These are phyloP conservation scores for Rhodotorula graminis DNA, from an alignment of 768 basidiomycete genomes.

Conservation along the genomic window DNA sequence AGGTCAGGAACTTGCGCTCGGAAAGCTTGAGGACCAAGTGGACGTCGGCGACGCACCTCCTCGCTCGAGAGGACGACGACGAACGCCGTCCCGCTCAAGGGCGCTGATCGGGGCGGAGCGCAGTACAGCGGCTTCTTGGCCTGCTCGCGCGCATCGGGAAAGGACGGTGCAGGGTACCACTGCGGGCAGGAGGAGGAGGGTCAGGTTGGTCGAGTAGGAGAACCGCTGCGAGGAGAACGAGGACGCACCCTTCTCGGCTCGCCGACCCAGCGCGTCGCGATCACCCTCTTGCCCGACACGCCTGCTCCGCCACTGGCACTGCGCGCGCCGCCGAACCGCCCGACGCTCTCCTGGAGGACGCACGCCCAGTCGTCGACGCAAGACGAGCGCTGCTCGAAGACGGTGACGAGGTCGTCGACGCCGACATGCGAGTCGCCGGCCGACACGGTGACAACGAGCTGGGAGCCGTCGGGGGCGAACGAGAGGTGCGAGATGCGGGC, in stretches of 20 bases:
- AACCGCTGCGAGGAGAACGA: neutral
- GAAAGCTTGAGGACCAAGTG: too few species aligned
- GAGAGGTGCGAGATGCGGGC: slow-evolving; percentile 16
- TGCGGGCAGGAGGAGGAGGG: neutral
- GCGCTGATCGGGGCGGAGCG: slow-evolving; percentile 27
- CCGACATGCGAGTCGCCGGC: neutral
- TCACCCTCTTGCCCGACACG: slow-evolving; percentile 4
- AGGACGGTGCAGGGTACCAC: slow-evolving; percentile 26
- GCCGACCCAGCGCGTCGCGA: slow-evolving; percentile 26
- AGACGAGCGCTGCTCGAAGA: slow-evolving; percentile 21
- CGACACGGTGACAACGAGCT: slow-evolving; percentile 17
- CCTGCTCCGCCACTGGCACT: too few species aligned
- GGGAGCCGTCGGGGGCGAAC: slow-evolving; percentile 18
- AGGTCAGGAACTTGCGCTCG: too few species aligned
- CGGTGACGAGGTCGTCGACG: slow-evolving; percentile 13
- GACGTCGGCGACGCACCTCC: slow-evolving; percentile 13
- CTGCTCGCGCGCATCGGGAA: neutral
- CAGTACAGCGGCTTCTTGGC: slow-evolving; percentile 25
- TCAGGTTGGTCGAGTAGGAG: neutral
- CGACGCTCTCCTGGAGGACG: slow-evolving; percentile 22
- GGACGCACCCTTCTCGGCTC: slow-evolving; percentile 21
- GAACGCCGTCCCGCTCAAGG: slow-evolving; percentile 24
- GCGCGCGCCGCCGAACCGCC: slow-evolving; percentile 6
- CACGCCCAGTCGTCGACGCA: slow-evolving; percentile 30
- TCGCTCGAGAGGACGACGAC: slow-evolving; percentile 21